Percentiles rank a stretch among this genome's conserved stretches.
These are phyloP conservation scores for Cryptococcus sp. DNA, from an alignment of 1,284 basidiomycete genomes.

Conservation along the genomic window DNA sequence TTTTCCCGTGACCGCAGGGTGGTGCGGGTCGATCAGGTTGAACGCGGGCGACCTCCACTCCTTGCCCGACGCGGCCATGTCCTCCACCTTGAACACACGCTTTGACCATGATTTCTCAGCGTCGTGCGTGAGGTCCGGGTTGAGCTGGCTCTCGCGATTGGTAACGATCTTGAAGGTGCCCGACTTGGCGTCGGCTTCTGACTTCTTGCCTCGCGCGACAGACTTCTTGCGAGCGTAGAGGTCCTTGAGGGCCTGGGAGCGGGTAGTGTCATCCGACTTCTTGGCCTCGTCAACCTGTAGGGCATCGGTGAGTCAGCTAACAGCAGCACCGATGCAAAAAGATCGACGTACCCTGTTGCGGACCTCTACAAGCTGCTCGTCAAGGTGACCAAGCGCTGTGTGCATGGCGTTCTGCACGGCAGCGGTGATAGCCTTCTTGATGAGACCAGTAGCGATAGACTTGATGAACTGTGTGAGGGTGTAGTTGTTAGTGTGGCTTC, in stretches of 20 bases:
- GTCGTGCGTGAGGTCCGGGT: slow-evolving; percentile 34
- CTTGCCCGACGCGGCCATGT: slow-evolving; percentile 31
- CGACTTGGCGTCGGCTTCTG: slow-evolving; percentile 40
- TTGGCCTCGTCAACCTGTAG: slow-evolving; percentile 69
- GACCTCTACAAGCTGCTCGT: slow-evolving; percentile 67
- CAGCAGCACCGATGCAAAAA: slow-evolving; percentile 26
- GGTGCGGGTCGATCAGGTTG: slow-evolving; percentile 31
- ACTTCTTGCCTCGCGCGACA: slow-evolving; percentile 44
- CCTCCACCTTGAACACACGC: slow-evolving; percentile 38
- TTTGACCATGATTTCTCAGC: slow-evolving; percentile 32
- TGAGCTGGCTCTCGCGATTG: slow-evolving; percentile 30
- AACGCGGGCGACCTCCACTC: slow-evolving; percentile 47
- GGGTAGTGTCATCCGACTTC: slow-evolving; percentile 55
- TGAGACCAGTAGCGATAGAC: slow-evolving; percentile 55
- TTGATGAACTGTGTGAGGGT: slow-evolving; percentile 29
- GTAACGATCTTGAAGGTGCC: slow-evolving; percentile 44
- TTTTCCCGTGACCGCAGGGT: slow-evolving; percentile 43
- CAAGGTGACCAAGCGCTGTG: slow-evolving; percentile 71
- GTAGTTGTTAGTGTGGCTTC: neutral
- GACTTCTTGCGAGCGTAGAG: slow-evolving; percentile 55
- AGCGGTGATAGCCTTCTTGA: slow-evolving; percentile 87
- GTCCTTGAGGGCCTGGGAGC: slow-evolving; percentile 65
- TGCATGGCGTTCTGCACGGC: slow-evolving; percentile 73
- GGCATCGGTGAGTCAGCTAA: neutral
- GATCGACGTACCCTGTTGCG: slow-evolving; percentile 32